Evolutionary conservation across 768 basidiomycete genomes (phyloP).

Genomic region (Leccinum pellstonianum): DNA sequence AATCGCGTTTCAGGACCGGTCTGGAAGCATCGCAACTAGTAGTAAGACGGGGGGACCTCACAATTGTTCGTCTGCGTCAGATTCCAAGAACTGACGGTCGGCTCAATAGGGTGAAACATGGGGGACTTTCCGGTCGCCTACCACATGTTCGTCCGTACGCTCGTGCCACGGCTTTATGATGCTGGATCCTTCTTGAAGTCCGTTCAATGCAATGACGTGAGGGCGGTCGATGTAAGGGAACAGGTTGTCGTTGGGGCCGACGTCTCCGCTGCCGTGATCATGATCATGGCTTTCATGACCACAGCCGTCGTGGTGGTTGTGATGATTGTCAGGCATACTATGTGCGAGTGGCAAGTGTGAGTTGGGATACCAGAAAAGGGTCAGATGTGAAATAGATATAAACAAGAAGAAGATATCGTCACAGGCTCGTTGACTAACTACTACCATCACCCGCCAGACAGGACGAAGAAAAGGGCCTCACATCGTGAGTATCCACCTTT

Average conservation of each 20-base stretch:
- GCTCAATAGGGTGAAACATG: slow-evolving; percentile 3
- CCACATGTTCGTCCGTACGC: slow-evolving; percentile 67
- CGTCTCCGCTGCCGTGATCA: slow-evolving; percentile 48
- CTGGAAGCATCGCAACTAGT: not conserved
- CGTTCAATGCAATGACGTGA: slow-evolving; percentile 82
- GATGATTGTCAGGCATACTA: slow-evolving; percentile 24
- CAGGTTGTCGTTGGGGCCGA: slow-evolving; percentile 67
- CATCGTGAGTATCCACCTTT: slow-evolving; percentile 14
- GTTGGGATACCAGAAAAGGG: not conserved
- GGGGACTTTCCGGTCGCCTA: slow-evolving; percentile 33
- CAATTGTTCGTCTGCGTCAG: slow-evolving; percentile 92
- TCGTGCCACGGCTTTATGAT: slow-evolving; percentile 89
- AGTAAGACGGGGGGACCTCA: slow-evolving; percentile 33
- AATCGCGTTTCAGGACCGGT: slow-evolving; percentile 6
- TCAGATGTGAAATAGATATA: slow-evolving; percentile 9
- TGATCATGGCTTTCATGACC: slow-evolving; percentile 59
- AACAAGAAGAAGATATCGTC: slow-evolving; percentile 11
- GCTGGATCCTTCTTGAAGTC: slow-evolving; percentile 45
- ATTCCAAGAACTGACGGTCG: slow-evolving; percentile 68
- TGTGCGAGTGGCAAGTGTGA: not conserved
- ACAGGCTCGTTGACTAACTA: not conserved
- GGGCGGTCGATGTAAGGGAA: slow-evolving; percentile 72
- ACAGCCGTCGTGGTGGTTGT: slow-evolving; percentile 53
- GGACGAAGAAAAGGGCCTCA: not conserved
- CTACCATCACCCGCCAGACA: not conserved